Base-by-base conservation (phyloP, 1,139 yeast genomes). In the Groenewaldozyma auringiensis region DNA sequence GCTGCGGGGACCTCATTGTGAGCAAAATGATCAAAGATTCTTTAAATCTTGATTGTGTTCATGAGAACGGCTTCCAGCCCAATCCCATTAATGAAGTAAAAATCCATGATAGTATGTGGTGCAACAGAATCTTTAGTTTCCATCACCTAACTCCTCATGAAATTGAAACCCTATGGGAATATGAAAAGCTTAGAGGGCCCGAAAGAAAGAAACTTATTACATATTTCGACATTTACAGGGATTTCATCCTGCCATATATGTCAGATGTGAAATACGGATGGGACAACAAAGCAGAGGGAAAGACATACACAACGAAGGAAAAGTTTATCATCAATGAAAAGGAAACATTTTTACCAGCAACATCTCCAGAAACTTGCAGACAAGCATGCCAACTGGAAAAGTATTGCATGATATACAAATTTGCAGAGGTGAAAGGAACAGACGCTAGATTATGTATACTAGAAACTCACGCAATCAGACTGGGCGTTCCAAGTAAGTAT, bases 1-100 rank as follows among this genome's bases (percentile, higher is more conserved):
- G 66, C 49, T 62, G 67, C 45, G 71, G 70, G 2, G 71, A 67
- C 50, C 57, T 53, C 43, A 57, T 66, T 60, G 59, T 66, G 1
- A 66, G 67, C 21, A 38, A 35, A 21, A 37, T 38, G 25, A 36
- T 47, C 16, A 41, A 45, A 21, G 57, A 58, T 20, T 50, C 50
- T 14, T 43, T 48, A 3, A 47, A 50, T 20, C 46, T 48, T 11
- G 57, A 53, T 32, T 47, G 55, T 40, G 56, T 50, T 43, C 20
- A 42, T n/a, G 50, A 50, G 2, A 46, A 52, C 46, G 43, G 49
- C 17, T 64, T 65, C 50, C 68, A 63, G 41, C 69, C 68, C 4
- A 59, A 62, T 41, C 48, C 59, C 2, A 41, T 54, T 4, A 51
- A 50, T 45, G 52, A 51, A n/a, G 45, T 62, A 3, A 29, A 48